Percentiles rank a stretch among this genome's conserved stretches.
Evolutionary conservation across 371 early-diverging fungal species (phyloP).

Genomic region (Syncephalastrum sp.): DNA sequence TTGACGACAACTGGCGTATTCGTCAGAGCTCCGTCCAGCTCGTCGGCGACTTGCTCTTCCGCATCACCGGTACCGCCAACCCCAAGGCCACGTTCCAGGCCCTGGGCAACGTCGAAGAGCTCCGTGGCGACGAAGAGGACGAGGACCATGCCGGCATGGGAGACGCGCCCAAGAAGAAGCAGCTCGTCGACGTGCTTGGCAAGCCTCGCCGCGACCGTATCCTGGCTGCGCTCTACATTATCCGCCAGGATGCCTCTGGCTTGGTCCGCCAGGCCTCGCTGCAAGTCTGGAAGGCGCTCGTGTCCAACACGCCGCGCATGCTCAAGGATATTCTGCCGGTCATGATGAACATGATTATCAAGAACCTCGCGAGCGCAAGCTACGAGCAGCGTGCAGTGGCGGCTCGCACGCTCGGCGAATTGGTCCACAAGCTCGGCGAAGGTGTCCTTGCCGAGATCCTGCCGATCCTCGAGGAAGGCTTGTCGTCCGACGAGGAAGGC

Average conservation of each 20-base stretch:
- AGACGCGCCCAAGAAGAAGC: constrained; percentile 68
- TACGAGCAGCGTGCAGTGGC: constrained; percentile 81
- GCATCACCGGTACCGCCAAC: constrained; percentile 83
- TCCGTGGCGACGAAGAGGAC: constrained; percentile 56
- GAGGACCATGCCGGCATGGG: constrained; percentile 53
- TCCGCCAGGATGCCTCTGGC: constrained; percentile 78
- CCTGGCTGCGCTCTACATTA: constrained; percentile 92
- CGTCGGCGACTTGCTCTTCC: constrained; percentile 92
- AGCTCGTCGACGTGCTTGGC: constrained; percentile 83
- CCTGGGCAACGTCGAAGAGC: constrained; percentile 40
- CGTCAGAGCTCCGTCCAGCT: constrained; percentile 93
- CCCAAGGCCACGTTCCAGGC: constrained; percentile 45
- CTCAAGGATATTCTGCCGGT: constrained; percentile 90
- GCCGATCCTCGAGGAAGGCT: constrained; percentile 83
- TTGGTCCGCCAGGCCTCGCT: constrained; percentile 89
- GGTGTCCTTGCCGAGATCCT: constrained; percentile 81
- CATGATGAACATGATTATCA: constrained; percentile 87
- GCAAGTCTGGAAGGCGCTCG: constrained; percentile 94
- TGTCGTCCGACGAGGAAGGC: constrained; percentile 63
- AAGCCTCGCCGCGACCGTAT: constrained; percentile 83
- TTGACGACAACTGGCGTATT: constrained; percentile 93
- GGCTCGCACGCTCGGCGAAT: constrained; percentile 90
- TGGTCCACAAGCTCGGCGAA: constrained; percentile 95
- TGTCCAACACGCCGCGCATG: constrained; percentile 94
- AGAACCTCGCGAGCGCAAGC: constrained; percentile 69